These are phyloP conservation scores for Phaeosphaeriaceae sp. DNA, from an alignment of 2,329 filamentous ascomycete species.

Conservation along the genomic window DNA sequence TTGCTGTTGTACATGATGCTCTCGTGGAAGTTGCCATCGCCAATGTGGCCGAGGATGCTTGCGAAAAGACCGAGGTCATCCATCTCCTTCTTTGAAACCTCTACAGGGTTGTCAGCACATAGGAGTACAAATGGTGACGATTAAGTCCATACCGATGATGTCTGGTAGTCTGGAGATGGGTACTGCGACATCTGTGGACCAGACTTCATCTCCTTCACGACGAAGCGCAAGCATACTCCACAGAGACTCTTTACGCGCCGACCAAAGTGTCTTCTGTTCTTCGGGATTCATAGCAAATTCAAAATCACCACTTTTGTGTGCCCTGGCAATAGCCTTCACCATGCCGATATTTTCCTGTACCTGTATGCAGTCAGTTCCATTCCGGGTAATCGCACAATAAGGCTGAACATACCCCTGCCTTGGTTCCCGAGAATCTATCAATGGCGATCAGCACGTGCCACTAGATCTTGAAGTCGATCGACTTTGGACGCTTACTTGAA, in stretches of 20 bases:
- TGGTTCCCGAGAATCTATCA: conserved; percentile 73
- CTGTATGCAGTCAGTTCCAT: conserved; percentile 41
- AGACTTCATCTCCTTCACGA: conserved; percentile 63
- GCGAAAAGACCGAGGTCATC: conserved; percentile 86
- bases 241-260: conserved; percentile 65
- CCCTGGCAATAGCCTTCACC: conserved; percentile 71
- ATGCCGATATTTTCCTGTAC: conserved; percentile 77
- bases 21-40: conserved; percentile 94
- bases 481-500: conserved; percentile 71
- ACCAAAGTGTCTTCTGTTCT: conserved; percentile 65
- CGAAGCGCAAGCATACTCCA: conserved; percentile 67
- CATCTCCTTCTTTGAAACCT: conserved; percentile 88
- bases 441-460: conserved; percentile 29
- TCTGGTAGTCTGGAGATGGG: conserved; percentile 67
- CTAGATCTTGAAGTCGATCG: conserved; percentile 4
- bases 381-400: conserved; percentile 22
- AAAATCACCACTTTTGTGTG: conserved; percentile 63
- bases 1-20: conserved; percentile 85
- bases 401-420: conserved; percentile 59
- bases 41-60: conserved; percentile 87
- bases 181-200: conserved; percentile 68
- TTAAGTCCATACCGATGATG: conserved; percentile 60
- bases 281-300: conserved; percentile 62
- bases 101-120: conserved; percentile 51
- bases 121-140: neutral